phyloP scores from a whole-genome alignment of 208 protist genomes.

The Wallacemonas rigidus region DNA sequence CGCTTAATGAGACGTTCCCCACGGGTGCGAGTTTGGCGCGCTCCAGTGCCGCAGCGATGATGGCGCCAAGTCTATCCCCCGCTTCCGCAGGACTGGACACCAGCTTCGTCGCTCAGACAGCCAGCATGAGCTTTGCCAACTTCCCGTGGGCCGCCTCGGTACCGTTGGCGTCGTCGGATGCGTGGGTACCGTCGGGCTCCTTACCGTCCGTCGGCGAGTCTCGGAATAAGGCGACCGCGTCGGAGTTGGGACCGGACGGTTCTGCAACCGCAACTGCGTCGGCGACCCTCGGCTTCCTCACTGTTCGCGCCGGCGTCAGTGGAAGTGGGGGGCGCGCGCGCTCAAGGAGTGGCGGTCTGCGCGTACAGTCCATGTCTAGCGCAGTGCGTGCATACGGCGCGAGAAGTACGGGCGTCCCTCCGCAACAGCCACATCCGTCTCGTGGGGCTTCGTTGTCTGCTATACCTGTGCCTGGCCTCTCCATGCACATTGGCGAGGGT shows the following conservation, averaged over 20 bases:
- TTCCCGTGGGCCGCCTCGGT: neutral
- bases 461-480: neutral
- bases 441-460: neutral
- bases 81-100: neutral
- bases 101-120: slow-evolving; percentile 10
- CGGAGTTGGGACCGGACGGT: too few relatives aligned
- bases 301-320: neutral
- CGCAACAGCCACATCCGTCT: neutral
- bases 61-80: neutral
- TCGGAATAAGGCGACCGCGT: too few relatives aligned
- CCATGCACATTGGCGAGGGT: neutral
- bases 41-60: neutral
- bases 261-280: neutral
- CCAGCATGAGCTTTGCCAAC: slow-evolving; percentile 9
- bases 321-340: too few relatives aligned
- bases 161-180: too few relatives aligned
- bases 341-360: too few relatives aligned
- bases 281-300: neutral
- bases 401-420: too few relatives aligned
- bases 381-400: too few relatives aligned
- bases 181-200: too few relatives aligned
- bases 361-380: too few relatives aligned
- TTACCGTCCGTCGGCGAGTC: too few relatives aligned
- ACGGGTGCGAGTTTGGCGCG: slow-evolving; percentile 7
- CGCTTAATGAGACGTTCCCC: neutral